phyloP scores from a whole-genome alignment of 805 yeast species.

The Pichia kluyveri region DNA sequence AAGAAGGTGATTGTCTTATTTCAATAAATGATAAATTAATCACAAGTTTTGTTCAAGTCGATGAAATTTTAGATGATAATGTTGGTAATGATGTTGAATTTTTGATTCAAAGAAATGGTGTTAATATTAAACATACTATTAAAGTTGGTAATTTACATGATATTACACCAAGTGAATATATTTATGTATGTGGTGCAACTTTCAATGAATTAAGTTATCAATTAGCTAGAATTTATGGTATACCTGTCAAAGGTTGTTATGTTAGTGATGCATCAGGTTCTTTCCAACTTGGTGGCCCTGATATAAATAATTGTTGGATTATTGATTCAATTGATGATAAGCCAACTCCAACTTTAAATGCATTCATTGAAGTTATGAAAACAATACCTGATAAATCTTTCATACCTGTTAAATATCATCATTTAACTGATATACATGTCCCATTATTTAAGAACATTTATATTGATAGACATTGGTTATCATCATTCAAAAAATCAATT shows the following conservation, averaged over 20 bases:
- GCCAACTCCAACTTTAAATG: slow-evolving; percentile 65
- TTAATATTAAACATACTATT: slow-evolving; percentile 39
- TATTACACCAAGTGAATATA: slow-evolving; percentile 74
- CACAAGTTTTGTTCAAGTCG: slow-evolving; percentile 69
- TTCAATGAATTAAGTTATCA: slow-evolving; percentile 84
- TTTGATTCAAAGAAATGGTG: slow-evolving; percentile 68
- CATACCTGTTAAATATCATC: slow-evolving; percentile 64
- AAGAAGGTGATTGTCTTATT: slow-evolving; percentile 80
- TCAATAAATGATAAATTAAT: slow-evolving; percentile 60
- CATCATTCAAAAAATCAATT: slow-evolving; percentile 57
- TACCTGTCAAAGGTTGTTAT: slow-evolving; percentile 81
- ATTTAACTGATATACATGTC: slow-evolving; percentile 72
- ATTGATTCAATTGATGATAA: slow-evolving; percentile 68
- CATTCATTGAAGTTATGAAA: slow-evolving; percentile 72
- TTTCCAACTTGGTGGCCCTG: slow-evolving; percentile 44
- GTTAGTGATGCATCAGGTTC: slow-evolving; percentile 72
- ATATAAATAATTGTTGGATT: slow-evolving; percentile 69
- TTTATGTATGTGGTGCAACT: slow-evolving; percentile 79
- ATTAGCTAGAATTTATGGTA: slow-evolving; percentile 73
- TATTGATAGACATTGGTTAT: slow-evolving; percentile 81
- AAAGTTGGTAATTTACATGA: slow-evolving; percentile 67
- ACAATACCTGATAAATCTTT: slow-evolving; percentile 66
- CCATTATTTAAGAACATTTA: slow-evolving; percentile 56
- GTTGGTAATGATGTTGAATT: slow-evolving; percentile 53
- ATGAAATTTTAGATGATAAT: slow-evolving; percentile 65